Evolutionary conservation across 2,329 filamentous ascomycete genomes (phyloP).

Genomic region (Nemania serpens): DNA sequence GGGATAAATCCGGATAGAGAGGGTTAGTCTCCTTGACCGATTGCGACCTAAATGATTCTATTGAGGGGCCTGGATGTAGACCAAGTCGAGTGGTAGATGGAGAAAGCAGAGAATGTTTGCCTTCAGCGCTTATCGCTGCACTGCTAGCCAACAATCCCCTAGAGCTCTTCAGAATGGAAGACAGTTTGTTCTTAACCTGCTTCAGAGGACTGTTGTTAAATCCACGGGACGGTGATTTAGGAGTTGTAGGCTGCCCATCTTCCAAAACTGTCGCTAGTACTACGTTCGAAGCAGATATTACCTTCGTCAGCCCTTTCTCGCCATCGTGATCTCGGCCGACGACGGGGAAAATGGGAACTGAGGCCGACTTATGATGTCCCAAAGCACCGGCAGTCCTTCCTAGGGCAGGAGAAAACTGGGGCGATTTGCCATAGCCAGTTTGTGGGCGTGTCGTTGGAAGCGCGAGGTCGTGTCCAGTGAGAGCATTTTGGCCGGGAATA

Average conservation of each 20-base stretch:
- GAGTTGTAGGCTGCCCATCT: slow-evolving; percentile 50
- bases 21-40: slow-evolving; percentile 42
- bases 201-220: slow-evolving; percentile 80
- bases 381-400: slow-evolving; percentile 43
- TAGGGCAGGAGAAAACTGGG: slow-evolving; percentile 41
- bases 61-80: slow-evolving; percentile 51
- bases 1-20: slow-evolving; percentile 53
- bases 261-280: slow-evolving; percentile 55
- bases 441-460: slow-evolving; percentile 48
- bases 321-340: slow-evolving; percentile 36
- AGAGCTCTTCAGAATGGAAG: slow-evolving; percentile 86
- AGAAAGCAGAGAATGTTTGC: slow-evolving; percentile 61
- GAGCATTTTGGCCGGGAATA: slow-evolving; percentile 53
- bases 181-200: slow-evolving; percentile 90
- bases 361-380: slow-evolving; percentile 65
- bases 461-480: slow-evolving; percentile 53
- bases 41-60: slow-evolving; percentile 50
- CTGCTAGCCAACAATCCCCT: slow-evolving; percentile 85
- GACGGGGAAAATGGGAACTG: slow-evolving; percentile 59
- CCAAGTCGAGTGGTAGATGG: slow-evolving; percentile 56
- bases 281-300: slow-evolving; percentile 63
- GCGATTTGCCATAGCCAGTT: slow-evolving; percentile 42
- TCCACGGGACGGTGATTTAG: slow-evolving; percentile 61
- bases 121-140: slow-evolving; percentile 65
- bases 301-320: slow-evolving; percentile 58